Conservation (phyloP, 106 monocot genomes). For the Dendrobium nobile region DNA sequence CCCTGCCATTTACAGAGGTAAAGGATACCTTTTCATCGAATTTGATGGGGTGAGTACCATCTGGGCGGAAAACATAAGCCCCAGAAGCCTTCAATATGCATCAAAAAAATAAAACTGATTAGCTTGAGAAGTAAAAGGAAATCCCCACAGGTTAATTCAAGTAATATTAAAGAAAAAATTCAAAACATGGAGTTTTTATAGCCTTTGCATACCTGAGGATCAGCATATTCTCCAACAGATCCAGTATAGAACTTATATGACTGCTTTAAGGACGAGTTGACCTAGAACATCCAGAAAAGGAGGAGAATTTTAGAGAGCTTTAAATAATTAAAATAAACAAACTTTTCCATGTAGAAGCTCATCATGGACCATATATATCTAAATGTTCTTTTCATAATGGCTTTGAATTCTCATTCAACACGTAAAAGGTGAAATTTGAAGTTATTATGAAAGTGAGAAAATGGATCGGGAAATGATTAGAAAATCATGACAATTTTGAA, state of each 20-base stretch:
- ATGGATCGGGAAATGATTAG: neutral
- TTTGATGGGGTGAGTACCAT: constrained; percentile 53
- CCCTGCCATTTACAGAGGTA: neutral
- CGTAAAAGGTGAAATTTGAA: neutral
- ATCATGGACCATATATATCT: neutral
- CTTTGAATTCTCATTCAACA: neutral
- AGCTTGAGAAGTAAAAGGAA: constrained; percentile 1
- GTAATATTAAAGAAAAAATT: constrained; percentile 2
- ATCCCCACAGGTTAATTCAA: neutral
- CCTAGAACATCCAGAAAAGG: constrained; percentile 31
- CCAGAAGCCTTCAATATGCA: constrained; percentile 70
- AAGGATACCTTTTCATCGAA: constrained; percentile 45
- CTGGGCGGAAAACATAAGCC: constrained; percentile 97
- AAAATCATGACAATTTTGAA: neutral
- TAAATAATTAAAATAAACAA: neutral
- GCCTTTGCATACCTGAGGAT: constrained; percentile 59
- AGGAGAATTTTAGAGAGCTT: neutral
- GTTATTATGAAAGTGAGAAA: neutral
- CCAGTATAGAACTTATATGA: constrained; percentile 78
- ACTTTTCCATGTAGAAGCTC: neutral
- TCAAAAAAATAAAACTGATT: neutral
- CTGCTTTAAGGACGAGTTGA: constrained; percentile 48
- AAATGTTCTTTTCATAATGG: constrained; percentile 1
- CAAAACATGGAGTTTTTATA: constrained; percentile 3
- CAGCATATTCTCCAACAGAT: constrained; percentile 44